Conservation (phyloP, 352 stramenopile species). For the Phytophthora megakarya region DNA sequence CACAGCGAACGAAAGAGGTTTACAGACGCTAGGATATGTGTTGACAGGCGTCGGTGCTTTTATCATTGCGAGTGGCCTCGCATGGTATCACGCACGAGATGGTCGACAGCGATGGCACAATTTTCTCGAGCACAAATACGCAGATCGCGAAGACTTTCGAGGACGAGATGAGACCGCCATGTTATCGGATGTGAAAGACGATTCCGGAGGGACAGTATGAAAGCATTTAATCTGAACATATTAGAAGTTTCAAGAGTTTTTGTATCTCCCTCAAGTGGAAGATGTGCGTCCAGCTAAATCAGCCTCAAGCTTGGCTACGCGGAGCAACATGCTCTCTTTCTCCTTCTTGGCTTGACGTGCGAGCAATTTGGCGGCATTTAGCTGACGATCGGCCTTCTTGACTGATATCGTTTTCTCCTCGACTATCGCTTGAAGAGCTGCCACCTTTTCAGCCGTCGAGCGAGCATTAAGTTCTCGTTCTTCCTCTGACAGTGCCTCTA, state of each 20-base stretch:
- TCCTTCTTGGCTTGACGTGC: conserved; percentile 72
- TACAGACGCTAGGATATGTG: conserved; percentile 34
- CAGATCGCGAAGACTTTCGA: conserved; percentile 33
- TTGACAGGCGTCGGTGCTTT: conserved; percentile 25
- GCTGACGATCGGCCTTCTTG: conserved; percentile 64
- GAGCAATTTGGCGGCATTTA: conserved; percentile 74
- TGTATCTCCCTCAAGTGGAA: not conserved
- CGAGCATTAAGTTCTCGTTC: conserved; percentile 39
- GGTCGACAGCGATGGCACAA: conserved; percentile 37
- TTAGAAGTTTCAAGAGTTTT: not conserved
- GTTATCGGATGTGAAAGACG: conserved; percentile 13
- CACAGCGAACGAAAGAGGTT: conserved; percentile 22
- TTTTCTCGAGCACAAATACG: conserved; percentile 48
- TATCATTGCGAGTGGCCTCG: not conserved
- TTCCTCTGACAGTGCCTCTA: conserved; percentile 47
- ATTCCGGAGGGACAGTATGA: conserved; percentile 2
- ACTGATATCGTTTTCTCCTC: conserved; percentile 51
- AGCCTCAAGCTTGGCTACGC: conserved; percentile 47
- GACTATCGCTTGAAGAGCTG: conserved; percentile 39
- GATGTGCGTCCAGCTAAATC: conserved; percentile 10
- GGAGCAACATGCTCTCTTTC: conserved; percentile 58
- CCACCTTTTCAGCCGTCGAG: conserved; percentile 36
- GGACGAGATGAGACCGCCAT: conserved; percentile 26
- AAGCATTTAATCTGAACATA: conserved; percentile 23
- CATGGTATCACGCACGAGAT: conserved; percentile 44